Percentiles rank a stretch among this genome's conserved stretches.
phyloP scores from a whole-genome alignment of 805 yeast genomes.

The Saccharomycopsis sp. region DNA sequence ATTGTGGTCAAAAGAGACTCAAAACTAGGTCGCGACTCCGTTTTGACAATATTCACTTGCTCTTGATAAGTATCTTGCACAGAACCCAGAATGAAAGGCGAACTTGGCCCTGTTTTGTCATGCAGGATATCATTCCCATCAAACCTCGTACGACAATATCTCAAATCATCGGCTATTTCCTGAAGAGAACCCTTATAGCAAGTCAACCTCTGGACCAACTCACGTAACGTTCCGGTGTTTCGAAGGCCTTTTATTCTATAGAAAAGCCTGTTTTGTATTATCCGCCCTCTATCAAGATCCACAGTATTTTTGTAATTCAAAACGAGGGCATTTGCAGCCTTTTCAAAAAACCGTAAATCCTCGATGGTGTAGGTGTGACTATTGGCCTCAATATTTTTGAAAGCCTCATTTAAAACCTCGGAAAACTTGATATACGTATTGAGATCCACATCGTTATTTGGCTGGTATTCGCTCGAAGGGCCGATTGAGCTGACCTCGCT shows the following conservation, averaged over 20 bases:
- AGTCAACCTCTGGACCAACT: background rate
- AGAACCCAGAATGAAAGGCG: background rate
- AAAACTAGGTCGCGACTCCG: background rate
- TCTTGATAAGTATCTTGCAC: background rate
- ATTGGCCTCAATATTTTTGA: background rate
- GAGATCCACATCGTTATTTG: background rate
- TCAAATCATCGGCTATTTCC: background rate
- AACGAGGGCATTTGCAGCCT: slow-evolving; percentile 13
- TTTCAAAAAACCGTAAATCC: slow-evolving; percentile 16
- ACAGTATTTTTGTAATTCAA: slow-evolving; percentile 12
- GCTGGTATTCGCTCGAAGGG: background rate
- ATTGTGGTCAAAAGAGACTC: background rate
- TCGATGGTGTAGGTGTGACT: background rate
- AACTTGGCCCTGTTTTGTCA: background rate
- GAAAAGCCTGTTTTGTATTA: slow-evolving; percentile 6
- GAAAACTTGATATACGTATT: background rate
- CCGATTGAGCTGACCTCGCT: background rate
- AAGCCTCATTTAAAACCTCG: background rate
- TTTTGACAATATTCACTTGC: background rate
- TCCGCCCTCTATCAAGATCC: slow-evolving; percentile 11
- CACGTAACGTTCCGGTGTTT: background rate
- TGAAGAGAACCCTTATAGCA: background rate
- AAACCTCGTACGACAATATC: background rate
- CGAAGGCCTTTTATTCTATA: background rate
- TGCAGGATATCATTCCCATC: background rate